Evolutionary conservation across 73 alveolate species (phyloP).

Genomic region (Paramecium octaurelia): DNA sequence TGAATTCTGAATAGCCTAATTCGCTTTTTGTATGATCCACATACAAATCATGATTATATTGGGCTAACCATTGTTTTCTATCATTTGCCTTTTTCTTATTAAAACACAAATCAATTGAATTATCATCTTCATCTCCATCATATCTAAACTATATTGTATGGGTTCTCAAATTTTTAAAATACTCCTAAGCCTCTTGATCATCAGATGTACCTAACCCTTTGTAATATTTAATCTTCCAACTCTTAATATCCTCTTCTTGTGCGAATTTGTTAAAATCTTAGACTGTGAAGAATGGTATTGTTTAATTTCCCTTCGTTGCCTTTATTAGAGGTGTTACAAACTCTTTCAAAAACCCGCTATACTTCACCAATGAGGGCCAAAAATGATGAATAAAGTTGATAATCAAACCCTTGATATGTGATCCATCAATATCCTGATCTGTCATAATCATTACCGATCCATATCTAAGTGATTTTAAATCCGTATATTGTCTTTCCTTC

Average conservation of each 20-base stretch:
- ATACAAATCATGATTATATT: conserved; percentile 74
- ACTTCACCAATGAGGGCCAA: conserved; percentile 98
- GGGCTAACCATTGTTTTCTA: conserved; percentile 95
- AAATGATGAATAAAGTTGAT: conserved; percentile 97
- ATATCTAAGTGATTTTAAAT: conserved; percentile 83
- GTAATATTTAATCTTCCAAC: conserved; percentile 97
- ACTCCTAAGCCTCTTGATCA: conserved; percentile 98
- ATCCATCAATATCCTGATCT: conserved; percentile 99
- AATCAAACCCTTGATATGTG: conserved; percentile 99
- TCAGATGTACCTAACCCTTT: conserved; percentile 99
- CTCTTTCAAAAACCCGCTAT: conserved; percentile 94
- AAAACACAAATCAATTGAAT: conserved; percentile 97
- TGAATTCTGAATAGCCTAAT: conserved; percentile 72
- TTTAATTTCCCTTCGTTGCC: conserved; percentile 90
- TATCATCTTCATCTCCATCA: conserved; percentile 90
- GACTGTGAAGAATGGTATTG: conserved; percentile 83
- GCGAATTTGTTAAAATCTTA: conserved; percentile 95
- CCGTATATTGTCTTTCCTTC: conserved; percentile 89
- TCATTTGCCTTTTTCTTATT: conserved; percentile 95
- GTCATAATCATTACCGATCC: conserved; percentile 98
- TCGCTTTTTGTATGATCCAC: conserved; percentile 83
- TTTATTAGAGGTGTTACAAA: conserved; percentile 98
- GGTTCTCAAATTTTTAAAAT: conserved; percentile 88
- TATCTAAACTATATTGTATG: conserved; percentile 94
- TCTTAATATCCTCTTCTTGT: conserved; percentile 78